Percentiles rank a stretch among this genome's conserved stretches.
These are phyloP conservation scores for Eucalyptus pumila DNA, from an alignment of 345 rosid species.

Conservation along the genomic window DNA sequence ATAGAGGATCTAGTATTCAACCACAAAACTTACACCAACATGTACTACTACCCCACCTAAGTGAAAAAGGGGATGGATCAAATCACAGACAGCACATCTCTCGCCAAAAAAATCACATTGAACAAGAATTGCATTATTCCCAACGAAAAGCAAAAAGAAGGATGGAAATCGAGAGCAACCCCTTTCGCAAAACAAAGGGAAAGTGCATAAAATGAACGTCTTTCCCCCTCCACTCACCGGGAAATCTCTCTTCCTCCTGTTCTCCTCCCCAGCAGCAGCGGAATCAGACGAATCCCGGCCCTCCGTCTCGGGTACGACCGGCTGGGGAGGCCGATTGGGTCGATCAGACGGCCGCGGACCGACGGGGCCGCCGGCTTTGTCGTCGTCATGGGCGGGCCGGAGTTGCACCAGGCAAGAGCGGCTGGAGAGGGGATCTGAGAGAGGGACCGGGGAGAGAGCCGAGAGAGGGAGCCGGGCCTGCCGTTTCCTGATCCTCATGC, in stretches of 20 bases:
- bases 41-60: neutral
- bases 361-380: neutral
- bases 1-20: neutral
- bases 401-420: slow-evolving; percentile 31
- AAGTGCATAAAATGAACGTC: neutral
- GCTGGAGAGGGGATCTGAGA: slow-evolving; percentile 69
- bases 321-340: slow-evolving; percentile 8
- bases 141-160: neutral
- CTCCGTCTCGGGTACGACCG: slow-evolving; percentile 8
- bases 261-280: neutral
- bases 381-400: neutral
- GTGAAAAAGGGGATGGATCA: neutral
- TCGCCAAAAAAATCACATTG: slow-evolving; percentile 14
- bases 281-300: neutral
- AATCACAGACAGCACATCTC: neutral
- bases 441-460: slow-evolving; percentile 61
- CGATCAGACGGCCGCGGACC: slow-evolving; percentile 17
- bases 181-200: neutral
- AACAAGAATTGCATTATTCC: slow-evolving; percentile 6
- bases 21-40: neutral
- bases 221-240: slow-evolving; percentile 13
- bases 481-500: slow-evolving; percentile 96
- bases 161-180: neutral
- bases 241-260: neutral
- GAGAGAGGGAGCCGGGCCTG: slow-evolving; percentile 65